Base-by-base conservation (phyloP, 345 rosid species). In the Alliaria petiolata region DNA sequence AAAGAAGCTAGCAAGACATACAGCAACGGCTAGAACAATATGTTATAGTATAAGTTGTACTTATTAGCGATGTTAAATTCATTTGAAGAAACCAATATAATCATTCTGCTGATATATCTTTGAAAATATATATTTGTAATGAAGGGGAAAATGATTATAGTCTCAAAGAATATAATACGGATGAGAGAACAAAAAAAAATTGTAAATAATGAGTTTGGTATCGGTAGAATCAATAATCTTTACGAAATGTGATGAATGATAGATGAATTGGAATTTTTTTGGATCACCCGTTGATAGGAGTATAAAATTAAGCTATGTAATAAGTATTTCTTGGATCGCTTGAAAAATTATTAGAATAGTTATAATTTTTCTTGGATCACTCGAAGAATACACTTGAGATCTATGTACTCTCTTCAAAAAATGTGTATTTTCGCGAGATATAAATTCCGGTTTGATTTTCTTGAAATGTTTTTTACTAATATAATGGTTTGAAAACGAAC, bases 181-280 rank as follows among this genome's bases (percentile, higher is more conserved):
- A 39, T 77, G 86, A 79, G 91, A n/a, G 5, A 28, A 67, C 54
- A 87, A 72, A 12, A 19, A 7, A 1, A 61, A n/a, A 84, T 17
- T 89, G 88, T 33, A 34, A 8, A 11, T 16, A 44, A 25, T 25
- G 78, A 84, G 85, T 72, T 96, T 87, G 22, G 89, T 82, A 20
- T 89, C 77, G 68, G 93, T 90, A 69, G 86, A 82, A 83, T 91
- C 91, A 77, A 92, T n/a, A n/a, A n/a, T n/a, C n/a, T n/a, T n/a
- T n/a, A n/a, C 86, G 69, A 86, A 88, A 69, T 75, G 43, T 68
- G 36, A 44, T 61, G 34, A 66, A 38, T 34, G n/a, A 35, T 8
- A 22, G 20, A 58, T 33, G 52, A 59, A 40, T 9, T 60, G 17
- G 57, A 22, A 75, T 60, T 38, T 68, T n/a, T 47, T 70, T 47